Percentiles rank a stretch among this genome's conserved stretches.
Conservation (phyloP, 2,329 filamentous ascomycete genomes). For the Trichophyton rubrum region DNA sequence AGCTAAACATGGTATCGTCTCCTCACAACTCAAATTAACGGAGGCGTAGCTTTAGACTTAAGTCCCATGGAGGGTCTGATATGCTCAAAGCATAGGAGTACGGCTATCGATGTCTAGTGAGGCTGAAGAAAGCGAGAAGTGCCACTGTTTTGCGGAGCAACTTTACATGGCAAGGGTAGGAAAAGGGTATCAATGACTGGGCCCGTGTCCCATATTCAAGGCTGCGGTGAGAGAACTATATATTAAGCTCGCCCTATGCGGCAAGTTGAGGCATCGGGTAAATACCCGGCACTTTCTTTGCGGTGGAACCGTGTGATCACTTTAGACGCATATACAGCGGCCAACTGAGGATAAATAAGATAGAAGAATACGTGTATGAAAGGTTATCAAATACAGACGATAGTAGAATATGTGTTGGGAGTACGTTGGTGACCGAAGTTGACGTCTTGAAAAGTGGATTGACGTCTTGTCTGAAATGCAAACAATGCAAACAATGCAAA, state of each 20-base stretch:
- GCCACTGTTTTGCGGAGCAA: neutral
- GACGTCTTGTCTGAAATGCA: neutral
- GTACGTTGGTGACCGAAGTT: neutral
- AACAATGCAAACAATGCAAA: neutral
- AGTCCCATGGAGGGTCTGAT: neutral
- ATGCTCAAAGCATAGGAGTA: neutral
- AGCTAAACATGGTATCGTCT: conserved; percentile 38
- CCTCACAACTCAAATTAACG: no score
- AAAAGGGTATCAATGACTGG: neutral
- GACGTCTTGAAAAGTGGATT: neutral
- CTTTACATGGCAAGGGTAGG: neutral
- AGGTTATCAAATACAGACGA: neutral
- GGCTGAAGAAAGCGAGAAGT: neutral
- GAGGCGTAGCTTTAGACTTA: neutral
- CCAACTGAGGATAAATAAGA: neutral
- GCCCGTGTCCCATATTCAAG: neutral
- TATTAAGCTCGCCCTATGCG: no score
- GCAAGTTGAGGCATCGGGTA: no score
- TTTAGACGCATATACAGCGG: no score
- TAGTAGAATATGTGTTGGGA: neutral
- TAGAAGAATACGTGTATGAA: no score
- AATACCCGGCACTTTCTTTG: neutral
- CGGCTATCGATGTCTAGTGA: neutral
- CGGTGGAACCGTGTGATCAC: neutral
- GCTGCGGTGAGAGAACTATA: no score